Base-by-base conservation (phyloP, 2,329 filamentous ascomycete genomes). In the Ophiostoma tasmaniense region DNA sequence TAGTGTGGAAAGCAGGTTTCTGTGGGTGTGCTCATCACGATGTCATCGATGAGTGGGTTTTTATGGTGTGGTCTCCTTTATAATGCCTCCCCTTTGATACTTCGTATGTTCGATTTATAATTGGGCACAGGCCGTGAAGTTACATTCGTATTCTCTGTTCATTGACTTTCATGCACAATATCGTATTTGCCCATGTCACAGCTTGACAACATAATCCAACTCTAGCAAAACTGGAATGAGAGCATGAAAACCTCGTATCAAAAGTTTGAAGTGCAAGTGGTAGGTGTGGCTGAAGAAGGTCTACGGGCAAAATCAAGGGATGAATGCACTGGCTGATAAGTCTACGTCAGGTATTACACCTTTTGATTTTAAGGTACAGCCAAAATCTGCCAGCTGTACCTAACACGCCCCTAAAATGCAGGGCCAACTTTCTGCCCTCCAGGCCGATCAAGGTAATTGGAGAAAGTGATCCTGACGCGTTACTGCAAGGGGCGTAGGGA, bases 401-500 rank as follows among this genome's bases (percentile, higher is more conserved):
- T 55, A 55, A 10, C 17, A 6, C 50, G 22, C 50, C 25, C 25
- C 50, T 22, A 25, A 52, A 22, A 55, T 25, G 50, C 50, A 55
- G 50, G 50, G 50, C 50, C 50, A 55, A 55, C 50, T 55, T 25
- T 55, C 22, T 55, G 50, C 22, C 50, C 11, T 14, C 22, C 22
- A 25, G n/a, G 50, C 22, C 50, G 50, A 55, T 55, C 50, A 55
- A 55, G n/a, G 50, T 55, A 13, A 25, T 22, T 55, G 50, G 50
- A 25, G 22, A 17, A 25, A 55, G 8, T 55, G 8, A 22, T 22
- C 45, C 2, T 52, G 30, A 22, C 61, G 61, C 61, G 33, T 35
- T 64, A 35, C 61, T 64, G 61, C 61, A 64, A 64, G 61, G 61
- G 61, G 61, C 33, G n/a, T 64, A 35, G 62, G 39, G 8, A 64